Evolutionary conservation across 2,329 filamentous ascomycete genomes (phyloP), one percentile per base, ranked within the genome.

Genomic region (Trichoderma afroharzianum): DNA sequence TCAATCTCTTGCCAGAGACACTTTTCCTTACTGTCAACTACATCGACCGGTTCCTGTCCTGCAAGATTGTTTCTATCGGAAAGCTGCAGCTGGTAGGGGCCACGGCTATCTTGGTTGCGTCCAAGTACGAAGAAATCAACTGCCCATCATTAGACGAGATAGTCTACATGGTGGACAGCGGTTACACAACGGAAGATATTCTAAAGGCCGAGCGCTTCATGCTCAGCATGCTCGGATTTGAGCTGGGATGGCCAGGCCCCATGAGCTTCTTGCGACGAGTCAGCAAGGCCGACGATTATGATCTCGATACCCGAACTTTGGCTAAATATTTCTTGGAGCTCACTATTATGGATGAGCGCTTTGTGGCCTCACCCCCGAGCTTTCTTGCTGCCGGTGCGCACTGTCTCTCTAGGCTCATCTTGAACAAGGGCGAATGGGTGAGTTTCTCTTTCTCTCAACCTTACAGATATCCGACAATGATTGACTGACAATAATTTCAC

Each of bases 91-190:
- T 99, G 18, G 96, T 98, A 66, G 96, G 96, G 61, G 95, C 96
- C 26, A 98, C 96, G 4, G 96, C 96, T 30, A 92, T 99, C 75
- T 95, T 98, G 77, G 91, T 99, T 73, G 96, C 96, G 14, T 93
- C 96, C 76, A 99, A 99, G 83, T 99, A 98, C 79, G 96, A 99
- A 82, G 96, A 99, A 84, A 98, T 99, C 85, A 97, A 97, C 82
- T 97, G 95, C 81, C 96, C 95, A 28, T 97, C 95, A 1, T 90
- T 99, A 26, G 89, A 92, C 73, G 96, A 99, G 85, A 97, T 99
- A 78, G 93, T 97, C 72, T 98, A 95, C 85, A 98, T 99, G 95
- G 96, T 99, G 53, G 96, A 99, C 79, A 89, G 91, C 57, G 94
- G 94, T 70, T 99, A 98, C 83, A 92, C 88, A 3, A 87, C 89